Percentiles rank a stretch among this genome's conserved stretches.
These are phyloP conservation scores for Ceratocystis harringtonii DNA, from an alignment of 2,329 filamentous ascomycete genomes.

Conservation along the genomic window DNA sequence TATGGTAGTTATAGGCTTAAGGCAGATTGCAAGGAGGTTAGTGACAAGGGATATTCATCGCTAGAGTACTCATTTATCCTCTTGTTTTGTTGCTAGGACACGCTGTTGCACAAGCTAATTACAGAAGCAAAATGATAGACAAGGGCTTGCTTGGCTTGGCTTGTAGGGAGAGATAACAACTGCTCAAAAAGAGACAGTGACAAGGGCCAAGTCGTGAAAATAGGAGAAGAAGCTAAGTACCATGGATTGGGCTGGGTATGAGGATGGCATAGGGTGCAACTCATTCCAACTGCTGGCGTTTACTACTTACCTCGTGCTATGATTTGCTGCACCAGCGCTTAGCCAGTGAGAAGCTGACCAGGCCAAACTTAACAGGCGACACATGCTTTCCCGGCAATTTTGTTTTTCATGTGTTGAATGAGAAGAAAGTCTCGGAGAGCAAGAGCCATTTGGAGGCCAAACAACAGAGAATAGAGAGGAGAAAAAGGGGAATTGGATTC, in stretches of 20 bases:
- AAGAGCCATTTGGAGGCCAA: not conserved
- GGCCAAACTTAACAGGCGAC: not conserved
- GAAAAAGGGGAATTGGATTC: not conserved
- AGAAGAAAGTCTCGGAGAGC: not conserved
- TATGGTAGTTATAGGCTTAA: no score
- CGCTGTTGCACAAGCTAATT: not conserved
- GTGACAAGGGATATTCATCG: not conserved
- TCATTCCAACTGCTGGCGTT: no score
- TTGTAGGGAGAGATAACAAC: not conserved
- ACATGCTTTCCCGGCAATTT: not conserved
- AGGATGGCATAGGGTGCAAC: no score
- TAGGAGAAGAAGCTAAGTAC: no score
- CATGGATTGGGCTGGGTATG: no score
- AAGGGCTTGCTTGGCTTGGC: not conserved
- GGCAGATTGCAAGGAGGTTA: not conserved
- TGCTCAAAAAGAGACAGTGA: not conserved
- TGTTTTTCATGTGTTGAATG: not conserved
- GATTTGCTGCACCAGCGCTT: not conserved
- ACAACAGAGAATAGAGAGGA: not conserved
- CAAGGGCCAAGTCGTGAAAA: no score
- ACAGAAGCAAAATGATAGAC: not conserved
- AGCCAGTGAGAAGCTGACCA: not conserved
- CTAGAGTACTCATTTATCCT: not conserved
- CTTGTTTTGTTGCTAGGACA: not conserved
- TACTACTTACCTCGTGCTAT: no score